phyloP scores from a whole-genome alignment of 2,329 filamentous ascomycete species.

The Fusarium avenaceum region DNA sequence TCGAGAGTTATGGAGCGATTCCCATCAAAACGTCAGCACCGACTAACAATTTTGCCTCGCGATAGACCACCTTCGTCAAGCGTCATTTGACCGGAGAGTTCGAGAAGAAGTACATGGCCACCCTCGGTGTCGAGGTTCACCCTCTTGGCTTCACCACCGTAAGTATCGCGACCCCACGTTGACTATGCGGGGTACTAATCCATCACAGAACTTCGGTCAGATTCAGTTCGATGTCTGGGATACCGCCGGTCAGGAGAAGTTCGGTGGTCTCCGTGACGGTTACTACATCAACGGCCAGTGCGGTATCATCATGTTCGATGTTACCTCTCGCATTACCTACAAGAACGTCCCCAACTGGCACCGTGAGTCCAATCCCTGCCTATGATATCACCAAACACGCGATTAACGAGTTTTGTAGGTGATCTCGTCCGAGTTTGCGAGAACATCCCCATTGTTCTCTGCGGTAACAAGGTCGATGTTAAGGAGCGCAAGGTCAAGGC shows the following conservation, averaged over 20 bases:
- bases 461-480: constrained; percentile 99
- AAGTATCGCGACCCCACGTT: constrained; percentile 63
- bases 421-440: constrained; percentile 99
- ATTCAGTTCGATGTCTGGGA: constrained; percentile 99
- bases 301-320: constrained; percentile 99
- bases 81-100: constrained; percentile 99
- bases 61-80: constrained; percentile 99
- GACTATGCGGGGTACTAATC: constrained; percentile 48
- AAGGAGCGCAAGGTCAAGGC: constrained; percentile 99
- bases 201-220: constrained; percentile 84
- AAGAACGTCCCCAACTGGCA: constrained; percentile 99
- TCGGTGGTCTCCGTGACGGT: constrained; percentile 97
- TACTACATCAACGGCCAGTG: constrained; percentile 99
- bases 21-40: constrained; percentile 20
- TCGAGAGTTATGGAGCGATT: constrained; percentile 28
- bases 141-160: constrained; percentile 98
- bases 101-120: constrained; percentile 99
- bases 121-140: constrained; percentile 99
- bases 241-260: constrained; percentile 99
- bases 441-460: constrained; percentile 98
- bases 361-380: constrained; percentile 74
- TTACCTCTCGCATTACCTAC: constrained; percentile 99
- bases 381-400: background rate
- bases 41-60: constrained; percentile 37
- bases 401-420: constrained; percentile 66